These are phyloP conservation scores for Fusarium luffae DNA, from an alignment of 2,329 filamentous ascomycete genomes.

Conservation along the genomic window DNA sequence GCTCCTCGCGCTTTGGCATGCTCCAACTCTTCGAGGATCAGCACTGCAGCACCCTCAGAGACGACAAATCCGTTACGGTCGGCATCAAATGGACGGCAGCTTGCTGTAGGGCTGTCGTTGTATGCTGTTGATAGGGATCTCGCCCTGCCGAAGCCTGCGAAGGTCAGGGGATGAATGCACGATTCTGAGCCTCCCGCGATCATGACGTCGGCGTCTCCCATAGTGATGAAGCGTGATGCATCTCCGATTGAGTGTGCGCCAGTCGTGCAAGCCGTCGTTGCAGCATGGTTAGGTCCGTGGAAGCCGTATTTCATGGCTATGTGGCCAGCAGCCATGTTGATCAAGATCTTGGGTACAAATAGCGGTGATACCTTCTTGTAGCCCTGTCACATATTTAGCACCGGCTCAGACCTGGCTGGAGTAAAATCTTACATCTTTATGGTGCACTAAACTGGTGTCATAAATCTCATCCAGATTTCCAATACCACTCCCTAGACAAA, in stretches of 20 bases:
- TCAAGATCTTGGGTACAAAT: slow-evolving; percentile 92
- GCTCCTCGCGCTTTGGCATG: slow-evolving; percentile 85
- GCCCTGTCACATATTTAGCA: slow-evolving; percentile 65
- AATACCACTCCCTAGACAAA: slow-evolving; percentile 95
- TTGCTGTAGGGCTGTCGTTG: slow-evolving; percentile 75
- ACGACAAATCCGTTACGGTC: slow-evolving; percentile 89
- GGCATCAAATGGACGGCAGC: slow-evolving; percentile 89
- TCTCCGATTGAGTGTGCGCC: slow-evolving; percentile 95
- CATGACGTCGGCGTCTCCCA: slow-evolving; percentile 94
- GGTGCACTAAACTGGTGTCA: slow-evolving; percentile 80
- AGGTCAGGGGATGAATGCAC: slow-evolving; percentile 92
- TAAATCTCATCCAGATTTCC: slow-evolving; percentile 94
- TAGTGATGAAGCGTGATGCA: slow-evolving; percentile 90
- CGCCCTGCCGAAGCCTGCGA: slow-evolving; percentile 90
- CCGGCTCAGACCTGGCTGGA: not conserved
- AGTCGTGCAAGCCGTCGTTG: slow-evolving; percentile 94
- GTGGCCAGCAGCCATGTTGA: slow-evolving; percentile 94
- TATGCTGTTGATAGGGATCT: slow-evolving; percentile 85
- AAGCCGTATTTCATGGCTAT: slow-evolving; percentile 94
- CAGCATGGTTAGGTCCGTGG: slow-evolving; percentile 90
- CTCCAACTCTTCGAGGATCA: slow-evolving; percentile 89
- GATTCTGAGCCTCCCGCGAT: slow-evolving; percentile 94
- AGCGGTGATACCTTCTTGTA: slow-evolving; percentile 93
- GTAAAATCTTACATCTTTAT: slow-evolving; percentile 70
- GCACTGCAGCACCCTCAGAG: slow-evolving; percentile 87